Base-by-base conservation (phyloP, 768 basidiomycete genomes). In the Leucocoprinus leucothites region DNA sequence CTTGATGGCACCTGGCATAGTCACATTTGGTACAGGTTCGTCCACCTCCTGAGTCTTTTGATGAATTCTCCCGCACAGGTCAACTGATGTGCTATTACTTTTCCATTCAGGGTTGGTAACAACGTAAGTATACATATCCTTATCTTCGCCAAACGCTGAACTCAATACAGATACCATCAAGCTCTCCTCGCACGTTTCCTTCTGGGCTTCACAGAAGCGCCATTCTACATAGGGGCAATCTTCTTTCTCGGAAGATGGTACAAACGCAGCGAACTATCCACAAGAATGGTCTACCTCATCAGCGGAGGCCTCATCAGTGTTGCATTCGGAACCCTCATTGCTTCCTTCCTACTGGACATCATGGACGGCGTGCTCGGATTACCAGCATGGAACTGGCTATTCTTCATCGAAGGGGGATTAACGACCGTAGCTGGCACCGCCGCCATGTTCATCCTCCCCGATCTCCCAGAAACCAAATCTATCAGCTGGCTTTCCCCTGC, bases 331-430 rank as follows among this genome's bases (percentile, higher is more conserved):
- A 77, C 88, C 1, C 71, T 93, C 9, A 80, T 93, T 87, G 31
- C 31, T 11, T 31, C 31, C 31, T 31, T 31, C 31, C 5, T 31
- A 5, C 11, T 31, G 11, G 11, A 87, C 25, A 85, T 81, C 1
- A 87, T 93, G 86, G 79, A 89, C 35, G 86, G 85, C 3, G 75
- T 75, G 50, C 71, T 82, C 16, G 90, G 89, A 0, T 73, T 79
- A 55, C 76, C 85, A 8, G 87, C 86, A 0, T 94, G 91, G 91
- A 73, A 85, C 61, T 91, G 87, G 86, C 72, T 89, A 16, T 89
- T 89, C 71, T 86, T 76, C 62, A 74, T 87, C 31, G 86, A 87
- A 69, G 86, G 86, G 24, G 67, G 73, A 8, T 62, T 86, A 50
- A 87, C 84, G 9, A 71, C 85, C 43, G 64, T 64, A n/a, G 67